A percentile compares a stretch with the other conserved stretches of the same genome.
Conservation (phyloP, 2,329 filamentous ascomycete species). For the Tolypocladium amazonense region DNA sequence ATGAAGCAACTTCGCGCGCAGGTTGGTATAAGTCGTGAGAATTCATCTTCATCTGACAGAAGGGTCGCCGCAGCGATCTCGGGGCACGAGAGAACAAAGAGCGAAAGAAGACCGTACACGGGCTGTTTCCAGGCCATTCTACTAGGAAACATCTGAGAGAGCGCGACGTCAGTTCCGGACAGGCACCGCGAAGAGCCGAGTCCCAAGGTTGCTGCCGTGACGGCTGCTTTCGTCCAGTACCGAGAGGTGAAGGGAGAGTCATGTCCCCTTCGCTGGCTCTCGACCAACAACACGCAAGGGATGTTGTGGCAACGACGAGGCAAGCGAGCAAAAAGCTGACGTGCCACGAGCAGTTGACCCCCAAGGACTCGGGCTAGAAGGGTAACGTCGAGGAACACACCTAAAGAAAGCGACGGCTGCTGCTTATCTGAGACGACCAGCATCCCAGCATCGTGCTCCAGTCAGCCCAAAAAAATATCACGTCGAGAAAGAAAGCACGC, state of each 20-base stretch:
- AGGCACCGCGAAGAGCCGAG: background rate
- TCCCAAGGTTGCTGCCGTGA: background rate
- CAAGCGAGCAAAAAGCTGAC: background rate
- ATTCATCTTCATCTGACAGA: conserved; percentile 24
- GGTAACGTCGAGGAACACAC: background rate
- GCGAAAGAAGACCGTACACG: conserved; percentile 17
- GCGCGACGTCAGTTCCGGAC: conserved; percentile 2
- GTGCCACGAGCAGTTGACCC: background rate
- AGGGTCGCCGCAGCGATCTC: conserved; percentile 15
- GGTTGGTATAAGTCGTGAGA: conserved; percentile 36
- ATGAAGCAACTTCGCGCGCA: conserved; percentile 53
- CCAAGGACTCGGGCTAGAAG: background rate
- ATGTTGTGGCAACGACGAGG: background rate
- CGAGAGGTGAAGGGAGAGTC: background rate
- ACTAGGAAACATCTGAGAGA: conserved; percentile 27
- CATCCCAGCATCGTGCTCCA: conserved; percentile 22
- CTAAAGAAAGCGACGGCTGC: conserved; percentile 1
- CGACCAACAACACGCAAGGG: background rate
- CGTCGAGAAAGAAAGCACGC: background rate
- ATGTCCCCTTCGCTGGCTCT: background rate
- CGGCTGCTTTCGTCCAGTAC: background rate
- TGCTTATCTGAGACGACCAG: conserved; percentile 20
- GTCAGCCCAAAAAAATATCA: background rate
- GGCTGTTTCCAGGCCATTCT: conserved; percentile 31
- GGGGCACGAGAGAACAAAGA: conserved; percentile 17